Base-by-base conservation (phyloP, 1,284 basidiomycete species). In the Heterobasidion annosum region DNA sequence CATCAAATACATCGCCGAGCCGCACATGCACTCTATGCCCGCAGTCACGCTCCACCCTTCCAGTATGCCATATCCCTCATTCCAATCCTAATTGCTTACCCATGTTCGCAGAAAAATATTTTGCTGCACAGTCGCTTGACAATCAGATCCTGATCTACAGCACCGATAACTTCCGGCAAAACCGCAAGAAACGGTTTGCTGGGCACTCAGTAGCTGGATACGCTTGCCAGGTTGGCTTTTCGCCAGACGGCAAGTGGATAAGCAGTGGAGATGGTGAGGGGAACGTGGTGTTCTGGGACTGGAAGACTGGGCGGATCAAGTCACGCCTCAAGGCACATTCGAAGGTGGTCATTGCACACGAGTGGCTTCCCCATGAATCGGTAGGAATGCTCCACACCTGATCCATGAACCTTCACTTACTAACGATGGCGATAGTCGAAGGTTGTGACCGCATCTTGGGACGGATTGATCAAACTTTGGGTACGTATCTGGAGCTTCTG, bases 11-110 rank as follows among this genome's bases (percentile, higher is more conserved):
- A 98, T 99, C 58, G 95, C 97, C 34, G 97, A 99, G 69, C 97
- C 97, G 8, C 88, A 93, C 67, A 99, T 99, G 97, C 95, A 99
- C 72, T 97, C 93, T 37, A 98, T 99, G 95, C 97, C 97, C 10
- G 91, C 96, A 15, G 95, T 98, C 42, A 92, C 93, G 8, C 72
- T 95, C 34, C 93, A 98, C 69, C 97, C 97, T 9, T 93, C 84
- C 56, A 90, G 93, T 96, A 69, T 61, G 91, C 83, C 18, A 48
- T 46, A 42, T n/a, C 34, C 16, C 52, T 49, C 15, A 19, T 25
- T n/a, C 18, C 16, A 32, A 33, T 33, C 3, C 7, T 13, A 9
- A 52, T 25, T 19, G 12, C 18, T 44, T 33, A 32, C 12, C 34
- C 15, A 19, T 9, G 8, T 13, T 34, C 32, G 40, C 56, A 95